Percentiles rank a stretch among this genome's conserved stretches.
phyloP scores from a whole-genome alignment of 805 yeast species.

The Candida patagonica region DNA sequence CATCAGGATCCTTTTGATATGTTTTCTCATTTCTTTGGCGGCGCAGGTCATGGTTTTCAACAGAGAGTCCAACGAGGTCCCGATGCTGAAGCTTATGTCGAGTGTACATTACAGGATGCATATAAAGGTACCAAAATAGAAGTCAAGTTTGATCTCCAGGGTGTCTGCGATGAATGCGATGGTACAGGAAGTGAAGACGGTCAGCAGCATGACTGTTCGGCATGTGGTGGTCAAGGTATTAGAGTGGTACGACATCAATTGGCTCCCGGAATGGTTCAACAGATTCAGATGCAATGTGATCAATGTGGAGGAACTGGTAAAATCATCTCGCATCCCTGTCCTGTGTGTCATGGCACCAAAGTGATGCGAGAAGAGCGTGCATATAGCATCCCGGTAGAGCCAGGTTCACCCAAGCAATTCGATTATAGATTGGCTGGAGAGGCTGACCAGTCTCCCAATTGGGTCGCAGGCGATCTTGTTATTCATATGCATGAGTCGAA shows the following conservation, averaged over 20 bases:
- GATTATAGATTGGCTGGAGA: constrained; percentile 58
- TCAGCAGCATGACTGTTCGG: constrained; percentile 48
- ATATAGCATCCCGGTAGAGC: constrained; percentile 52
- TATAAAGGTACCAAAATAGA: constrained; percentile 59
- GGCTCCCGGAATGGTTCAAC: constrained; percentile 88
- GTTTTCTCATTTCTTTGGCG: constrained; percentile 56
- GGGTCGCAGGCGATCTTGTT: constrained; percentile 69
- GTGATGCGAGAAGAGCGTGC: constrained; percentile 47
- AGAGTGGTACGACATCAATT: constrained; percentile 57
- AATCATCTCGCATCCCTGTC: constrained; percentile 54
- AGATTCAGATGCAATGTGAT: constrained; percentile 70
- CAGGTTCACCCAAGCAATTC: constrained; percentile 61
- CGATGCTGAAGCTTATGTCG: constrained; percentile 47
- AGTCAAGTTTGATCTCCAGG: constrained; percentile 57
- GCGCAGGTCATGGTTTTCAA: constrained; percentile 23
- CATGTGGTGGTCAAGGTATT: constrained; percentile 72
- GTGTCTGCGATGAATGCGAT: constrained; percentile 65
- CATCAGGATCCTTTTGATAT: constrained; percentile 44
- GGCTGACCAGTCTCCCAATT: constrained; percentile 78
- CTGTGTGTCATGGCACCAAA: constrained; percentile 61
- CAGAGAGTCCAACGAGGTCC: constrained; percentile 41
- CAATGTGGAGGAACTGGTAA: constrained; percentile 73
- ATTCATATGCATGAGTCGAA: constrained; percentile 51
- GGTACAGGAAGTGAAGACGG: constrained; percentile 88
- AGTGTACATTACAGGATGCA: constrained; percentile 53